Conservation (phyloP, 169 alveolate genomes). For the Plasmodium adleri region DNA sequence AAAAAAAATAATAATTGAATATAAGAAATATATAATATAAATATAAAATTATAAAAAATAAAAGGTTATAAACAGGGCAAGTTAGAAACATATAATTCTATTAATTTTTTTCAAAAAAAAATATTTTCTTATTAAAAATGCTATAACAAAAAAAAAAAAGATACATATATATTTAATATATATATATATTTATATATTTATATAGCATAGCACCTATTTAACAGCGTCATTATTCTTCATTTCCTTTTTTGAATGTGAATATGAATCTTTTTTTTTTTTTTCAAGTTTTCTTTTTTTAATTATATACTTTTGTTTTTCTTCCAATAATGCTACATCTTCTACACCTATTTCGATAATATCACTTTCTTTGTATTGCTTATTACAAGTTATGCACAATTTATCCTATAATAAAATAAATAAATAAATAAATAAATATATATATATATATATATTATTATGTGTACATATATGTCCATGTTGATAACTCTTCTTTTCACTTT, state of each 20-base stretch:
- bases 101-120: no score
- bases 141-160: no score
- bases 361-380: slow-evolving; percentile 24
- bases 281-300: slow-evolving; percentile 24
- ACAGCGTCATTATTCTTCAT: not conserved
- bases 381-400: slow-evolving; percentile 29
- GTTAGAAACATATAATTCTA: no score
- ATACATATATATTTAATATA: no score
- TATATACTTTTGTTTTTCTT: slow-evolving; percentile 12
- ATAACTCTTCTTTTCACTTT: not conserved
- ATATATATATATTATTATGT: no score
- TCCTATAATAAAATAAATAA: slow-evolving; percentile 18
- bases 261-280: slow-evolving; percentile 21
- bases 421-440: not conserved
- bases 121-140: no score
- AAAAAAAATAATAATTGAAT: no score
- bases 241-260: slow-evolving; percentile 13
- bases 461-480: not conserved
- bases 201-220: no score
- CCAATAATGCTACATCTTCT: slow-evolving; percentile 36
- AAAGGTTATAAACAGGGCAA: no score
- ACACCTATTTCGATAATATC: slow-evolving; percentile 67
- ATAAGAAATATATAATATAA: no score
- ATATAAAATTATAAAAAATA: no score
- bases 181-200: no score